These are phyloP conservation scores for Aquanectria penicillioides DNA, from an alignment of 2,329 filamentous ascomycete species.

Conservation along the genomic window DNA sequence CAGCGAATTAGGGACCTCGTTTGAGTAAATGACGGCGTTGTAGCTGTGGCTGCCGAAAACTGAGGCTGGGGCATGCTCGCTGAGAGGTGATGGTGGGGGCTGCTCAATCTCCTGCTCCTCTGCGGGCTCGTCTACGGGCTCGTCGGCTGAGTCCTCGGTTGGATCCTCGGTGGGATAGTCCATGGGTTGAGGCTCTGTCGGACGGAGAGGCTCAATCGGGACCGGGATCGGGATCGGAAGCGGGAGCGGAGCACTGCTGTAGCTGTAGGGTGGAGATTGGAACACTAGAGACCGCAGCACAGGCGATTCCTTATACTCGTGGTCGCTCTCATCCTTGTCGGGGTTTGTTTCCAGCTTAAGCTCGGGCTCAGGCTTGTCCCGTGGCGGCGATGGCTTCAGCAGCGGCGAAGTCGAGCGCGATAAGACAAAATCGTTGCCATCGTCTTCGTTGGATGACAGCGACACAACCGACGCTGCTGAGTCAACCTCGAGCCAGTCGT, in stretches of 20 bases:
- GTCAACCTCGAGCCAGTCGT: slow-evolving; percentile 38
- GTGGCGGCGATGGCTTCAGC: not conserved
- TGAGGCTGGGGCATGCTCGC: no score
- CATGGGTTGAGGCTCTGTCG: not conserved
- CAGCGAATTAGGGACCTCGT: not conserved
- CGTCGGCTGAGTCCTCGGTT: no score
- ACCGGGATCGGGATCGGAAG: no score
- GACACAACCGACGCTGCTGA: slow-evolving; percentile 32
- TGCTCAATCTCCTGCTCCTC: no score
- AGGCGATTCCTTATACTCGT: not conserved
- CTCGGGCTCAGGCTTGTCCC: not conserved
- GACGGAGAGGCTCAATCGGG: not conserved
- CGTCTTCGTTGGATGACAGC: slow-evolving; percentile 21
- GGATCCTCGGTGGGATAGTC: no score
- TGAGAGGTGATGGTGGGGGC: no score
- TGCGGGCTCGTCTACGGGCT: no score
- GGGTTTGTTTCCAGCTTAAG: no score
- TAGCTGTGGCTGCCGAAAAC: not conserved
- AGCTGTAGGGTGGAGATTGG: not conserved
- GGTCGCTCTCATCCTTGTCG: no score
- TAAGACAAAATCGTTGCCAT: slow-evolving; percentile 3
- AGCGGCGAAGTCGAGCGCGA: slow-evolving; percentile 8
- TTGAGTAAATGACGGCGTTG: not conserved
- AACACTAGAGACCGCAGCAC: not conserved
- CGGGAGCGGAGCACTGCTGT: no score